phyloP scores from a whole-genome alignment of 768 basidiomycete genomes.

The Asterophora lycoperdoides region DNA sequence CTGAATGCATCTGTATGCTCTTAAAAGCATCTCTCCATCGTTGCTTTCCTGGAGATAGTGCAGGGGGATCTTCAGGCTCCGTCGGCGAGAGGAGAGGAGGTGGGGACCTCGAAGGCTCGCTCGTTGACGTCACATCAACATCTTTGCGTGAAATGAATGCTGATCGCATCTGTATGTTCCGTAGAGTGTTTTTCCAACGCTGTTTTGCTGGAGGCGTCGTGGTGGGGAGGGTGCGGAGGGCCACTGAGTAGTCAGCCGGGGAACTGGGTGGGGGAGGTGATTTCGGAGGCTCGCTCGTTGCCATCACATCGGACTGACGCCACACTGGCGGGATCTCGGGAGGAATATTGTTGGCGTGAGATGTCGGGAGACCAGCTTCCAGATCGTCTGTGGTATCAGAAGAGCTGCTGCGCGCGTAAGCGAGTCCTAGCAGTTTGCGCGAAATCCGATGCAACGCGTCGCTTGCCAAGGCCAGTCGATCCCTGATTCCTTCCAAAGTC shows the following conservation, averaged over 20 bases:
- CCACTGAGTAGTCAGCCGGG: constrained; percentile 16
- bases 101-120: constrained; percentile 16
- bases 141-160: constrained; percentile 19
- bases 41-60: constrained; percentile 31
- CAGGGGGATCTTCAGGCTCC: constrained; percentile 14
- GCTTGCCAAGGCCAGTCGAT: constrained; percentile 15
- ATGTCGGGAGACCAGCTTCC: constrained; percentile 26
- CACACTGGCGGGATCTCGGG: constrained; percentile 9
- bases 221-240: constrained; percentile 10
- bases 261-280: constrained; percentile 12
- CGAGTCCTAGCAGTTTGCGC: constrained; percentile 21
- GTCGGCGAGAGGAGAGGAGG: constrained; percentile 16
- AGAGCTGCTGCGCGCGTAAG: constrained; percentile 20
- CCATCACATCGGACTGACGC: constrained; percentile 20
- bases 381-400: constrained; percentile 23
- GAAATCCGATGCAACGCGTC: constrained; percentile 20
- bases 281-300: constrained; percentile 14
- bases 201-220: constrained; percentile 31
- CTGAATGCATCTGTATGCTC: constrained; percentile 39
- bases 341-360: constrained; percentile 13
- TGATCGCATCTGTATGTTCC: constrained; percentile 40
- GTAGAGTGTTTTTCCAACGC: constrained; percentile 41
- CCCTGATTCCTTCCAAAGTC: constrained; percentile 13
- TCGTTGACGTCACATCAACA: constrained; percentile 12
- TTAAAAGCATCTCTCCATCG: constrained; percentile 42